Conservation (phyloP, 225 moss, liverwort and hornwort species). For the Marchantia polymorpha region DNA sequence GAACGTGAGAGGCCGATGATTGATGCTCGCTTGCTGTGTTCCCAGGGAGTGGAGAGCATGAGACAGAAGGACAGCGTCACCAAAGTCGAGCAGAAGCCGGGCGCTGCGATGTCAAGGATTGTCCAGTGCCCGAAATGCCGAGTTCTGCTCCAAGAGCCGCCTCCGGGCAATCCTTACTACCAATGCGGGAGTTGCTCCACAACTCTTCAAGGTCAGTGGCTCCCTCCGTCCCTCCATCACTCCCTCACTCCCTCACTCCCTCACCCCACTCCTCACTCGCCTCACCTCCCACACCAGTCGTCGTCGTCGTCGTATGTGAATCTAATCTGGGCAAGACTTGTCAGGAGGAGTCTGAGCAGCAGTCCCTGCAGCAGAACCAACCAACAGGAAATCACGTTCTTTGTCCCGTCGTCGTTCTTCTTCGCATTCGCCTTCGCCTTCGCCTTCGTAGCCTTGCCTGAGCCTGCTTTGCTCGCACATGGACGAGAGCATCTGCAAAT, state of each 20-base stretch:
- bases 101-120: constrained; percentile 40
- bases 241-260: background rate
- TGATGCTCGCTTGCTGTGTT: background rate
- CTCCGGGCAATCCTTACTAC: constrained; percentile 80
- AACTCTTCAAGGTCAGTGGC: constrained; percentile 73
- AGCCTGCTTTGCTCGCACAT: background rate
- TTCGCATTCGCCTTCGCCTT: too few relatives aligned
- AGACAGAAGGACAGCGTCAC: background rate
- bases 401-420: background rate
- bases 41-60: constrained; percentile 13
- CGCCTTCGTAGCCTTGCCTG: background rate
- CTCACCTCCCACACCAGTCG: background rate
- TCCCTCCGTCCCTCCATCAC: background rate
- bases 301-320: background rate
- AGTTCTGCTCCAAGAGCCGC: constrained; percentile 72
- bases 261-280: too few relatives aligned
- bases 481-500: too few relatives aligned
- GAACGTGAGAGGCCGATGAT: background rate
- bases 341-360: too few relatives aligned
- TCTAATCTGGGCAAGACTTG: too few relatives aligned
- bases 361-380: background rate
- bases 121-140: constrained; percentile 86
- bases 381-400: background rate
- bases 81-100: constrained; percentile 1
- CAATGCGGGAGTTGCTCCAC: constrained; percentile 72